Conservation (phyloP, 2,329 filamentous ascomycete genomes). For the Hypoxylon sp. region DNA sequence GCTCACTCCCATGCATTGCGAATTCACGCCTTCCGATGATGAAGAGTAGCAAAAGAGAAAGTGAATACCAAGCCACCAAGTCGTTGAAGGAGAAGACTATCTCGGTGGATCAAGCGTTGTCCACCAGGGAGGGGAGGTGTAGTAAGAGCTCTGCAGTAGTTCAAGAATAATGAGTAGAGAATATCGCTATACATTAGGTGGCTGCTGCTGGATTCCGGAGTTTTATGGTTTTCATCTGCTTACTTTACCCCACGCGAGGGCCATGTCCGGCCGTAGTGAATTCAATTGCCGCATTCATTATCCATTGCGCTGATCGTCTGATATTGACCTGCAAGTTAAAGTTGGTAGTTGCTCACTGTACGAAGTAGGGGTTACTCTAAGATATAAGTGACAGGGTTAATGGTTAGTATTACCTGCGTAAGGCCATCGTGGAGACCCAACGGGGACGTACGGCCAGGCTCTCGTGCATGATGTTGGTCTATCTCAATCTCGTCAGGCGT, state of each 20-base stretch:
- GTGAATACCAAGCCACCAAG: not conserved
- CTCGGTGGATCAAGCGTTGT: not conserved
- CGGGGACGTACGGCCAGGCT: not conserved
- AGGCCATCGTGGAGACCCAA: constrained; percentile 1
- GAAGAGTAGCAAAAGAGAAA: not conserved
- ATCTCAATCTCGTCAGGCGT: constrained; percentile 3
- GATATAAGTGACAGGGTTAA: constrained; percentile 14
- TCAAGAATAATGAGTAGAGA: not conserved
- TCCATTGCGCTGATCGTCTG: constrained; percentile 14
- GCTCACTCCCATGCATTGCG: constrained; percentile 29
- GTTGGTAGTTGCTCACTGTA: constrained; percentile 18
- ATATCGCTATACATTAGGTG: not conserved
- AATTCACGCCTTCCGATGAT: constrained; percentile 4
- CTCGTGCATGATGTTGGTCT: constrained; percentile 22
- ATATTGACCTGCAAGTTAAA: constrained; percentile 11
- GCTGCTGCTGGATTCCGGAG: not conserved
- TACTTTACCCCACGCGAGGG: not conserved
- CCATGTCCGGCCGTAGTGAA: not conserved
- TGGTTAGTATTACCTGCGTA: constrained; percentile 5
- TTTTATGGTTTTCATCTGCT: constrained; percentile 6
- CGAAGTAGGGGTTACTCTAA: constrained; percentile 15
- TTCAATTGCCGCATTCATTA: constrained; percentile 12
- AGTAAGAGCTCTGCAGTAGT: not conserved
- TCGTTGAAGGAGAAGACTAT: too few relatives aligned
- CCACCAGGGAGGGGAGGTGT: not conserved